phyloP scores from a whole-genome alignment of 2,329 filamentous ascomycete species.

The Neofusicoccum sp. region DNA sequence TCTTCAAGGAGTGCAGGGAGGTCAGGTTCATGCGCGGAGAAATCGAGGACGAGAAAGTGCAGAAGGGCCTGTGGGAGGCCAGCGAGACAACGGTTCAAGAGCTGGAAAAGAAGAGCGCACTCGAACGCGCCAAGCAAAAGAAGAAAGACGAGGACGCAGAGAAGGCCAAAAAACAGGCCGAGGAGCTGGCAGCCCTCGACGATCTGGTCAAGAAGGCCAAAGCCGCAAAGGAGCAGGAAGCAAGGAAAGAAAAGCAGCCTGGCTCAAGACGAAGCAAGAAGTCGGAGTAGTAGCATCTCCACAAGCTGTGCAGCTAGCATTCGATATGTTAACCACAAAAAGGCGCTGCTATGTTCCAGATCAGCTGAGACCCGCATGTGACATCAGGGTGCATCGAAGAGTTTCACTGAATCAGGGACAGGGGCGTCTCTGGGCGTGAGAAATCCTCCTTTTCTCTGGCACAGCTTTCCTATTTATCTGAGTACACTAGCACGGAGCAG shows the following conservation, averaged over 20 bases:
- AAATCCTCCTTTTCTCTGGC: neutral
- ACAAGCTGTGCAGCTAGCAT: neutral
- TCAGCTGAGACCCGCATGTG: neutral
- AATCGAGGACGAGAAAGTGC: conserved; percentile 72
- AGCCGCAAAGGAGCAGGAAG: conserved; percentile 16
- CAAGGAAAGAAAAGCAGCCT: conserved; percentile 19
- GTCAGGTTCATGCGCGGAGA: conserved; percentile 70
- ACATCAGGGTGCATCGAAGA: neutral
- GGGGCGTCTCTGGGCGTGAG: neutral
- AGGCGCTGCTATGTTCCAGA: neutral
- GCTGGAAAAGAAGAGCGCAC: conserved; percentile 75
- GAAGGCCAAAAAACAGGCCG: conserved; percentile 34
- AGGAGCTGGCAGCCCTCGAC: conserved; percentile 24
- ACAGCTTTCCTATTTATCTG: neutral
- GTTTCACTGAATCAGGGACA: neutral
- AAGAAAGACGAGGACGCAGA: conserved; percentile 44
- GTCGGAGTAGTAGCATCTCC: conserved; percentile 10
- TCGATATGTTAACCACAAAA: neutral
- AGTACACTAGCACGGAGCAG: neutral
- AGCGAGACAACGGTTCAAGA: conserved; percentile 81
- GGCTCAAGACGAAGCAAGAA: conserved; percentile 21
- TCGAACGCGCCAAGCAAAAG: conserved; percentile 58
- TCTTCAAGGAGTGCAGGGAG: conserved; percentile 87
- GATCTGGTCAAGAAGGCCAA: conserved; percentile 19
- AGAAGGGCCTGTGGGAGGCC: conserved; percentile 85